These are phyloP conservation scores for Globisporangium spinosum DNA, from an alignment of 352 stramenopile species.

Conservation along the genomic window DNA sequence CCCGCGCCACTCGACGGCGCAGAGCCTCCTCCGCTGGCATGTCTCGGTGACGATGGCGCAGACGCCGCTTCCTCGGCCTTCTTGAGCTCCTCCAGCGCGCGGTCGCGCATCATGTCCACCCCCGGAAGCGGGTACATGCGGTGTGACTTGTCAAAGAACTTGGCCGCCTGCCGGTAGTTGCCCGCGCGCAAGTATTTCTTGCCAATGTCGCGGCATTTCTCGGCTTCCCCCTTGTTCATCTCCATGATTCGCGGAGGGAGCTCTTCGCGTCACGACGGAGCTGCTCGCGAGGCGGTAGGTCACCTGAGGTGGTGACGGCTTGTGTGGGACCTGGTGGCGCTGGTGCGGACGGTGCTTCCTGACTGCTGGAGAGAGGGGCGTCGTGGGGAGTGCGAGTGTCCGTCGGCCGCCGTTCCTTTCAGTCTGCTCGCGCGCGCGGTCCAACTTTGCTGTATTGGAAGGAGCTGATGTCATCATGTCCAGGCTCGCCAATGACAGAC, in stretches of 20 bases:
- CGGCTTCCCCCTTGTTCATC: constrained; percentile 91
- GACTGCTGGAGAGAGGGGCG: too few relatives aligned
- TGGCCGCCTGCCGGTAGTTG: constrained; percentile 86
- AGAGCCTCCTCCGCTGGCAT: constrained; percentile 7
- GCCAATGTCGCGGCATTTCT: constrained; percentile 90
- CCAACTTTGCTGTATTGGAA: too few relatives aligned
- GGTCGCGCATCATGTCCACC: constrained; percentile 76
- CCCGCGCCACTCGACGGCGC: constrained; percentile 18
- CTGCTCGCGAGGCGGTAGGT: not conserved
- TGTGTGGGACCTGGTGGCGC: too few relatives aligned
- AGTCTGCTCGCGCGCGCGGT: too few relatives aligned
- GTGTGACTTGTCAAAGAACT: constrained; percentile 92
- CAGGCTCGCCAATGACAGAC: too few relatives aligned
- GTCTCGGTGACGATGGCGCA: constrained; percentile 17
- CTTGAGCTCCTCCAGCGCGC: constrained; percentile 55
- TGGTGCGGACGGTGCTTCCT: not conserved
- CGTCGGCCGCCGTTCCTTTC: too few relatives aligned
- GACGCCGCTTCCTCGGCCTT: constrained; percentile 33
- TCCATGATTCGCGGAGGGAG: constrained; percentile 38
- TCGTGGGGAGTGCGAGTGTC: too few relatives aligned
- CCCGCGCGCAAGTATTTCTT: constrained; percentile 85
- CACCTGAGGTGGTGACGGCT: not conserved
- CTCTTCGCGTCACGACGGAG: not conserved
- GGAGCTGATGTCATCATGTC: too few relatives aligned
- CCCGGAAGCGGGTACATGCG: constrained; percentile 86